Conservation (phyloP, 768 basidiomycete genomes). For the Daedaleopsis nitida region DNA sequence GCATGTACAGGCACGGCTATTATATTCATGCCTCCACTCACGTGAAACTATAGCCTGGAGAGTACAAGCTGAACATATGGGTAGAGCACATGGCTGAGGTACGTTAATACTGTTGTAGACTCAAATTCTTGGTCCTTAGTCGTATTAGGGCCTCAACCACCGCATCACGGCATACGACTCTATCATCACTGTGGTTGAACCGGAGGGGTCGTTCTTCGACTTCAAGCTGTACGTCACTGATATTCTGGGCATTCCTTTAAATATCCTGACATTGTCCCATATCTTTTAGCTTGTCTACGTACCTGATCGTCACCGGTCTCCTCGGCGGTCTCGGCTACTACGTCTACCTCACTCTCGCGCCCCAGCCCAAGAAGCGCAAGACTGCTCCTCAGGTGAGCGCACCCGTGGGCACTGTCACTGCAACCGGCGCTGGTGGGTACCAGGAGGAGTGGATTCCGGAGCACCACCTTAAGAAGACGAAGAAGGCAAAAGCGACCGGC, state of each 20-base stretch:
- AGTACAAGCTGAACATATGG: conserved; percentile 74
- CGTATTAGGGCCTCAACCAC: conserved; percentile 51
- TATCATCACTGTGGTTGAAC: conserved; percentile 78
- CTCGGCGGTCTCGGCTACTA: conserved; percentile 66
- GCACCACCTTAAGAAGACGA: conserved; percentile 76
- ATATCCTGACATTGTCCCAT: not conserved
- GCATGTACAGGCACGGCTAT: conserved; percentile 20
- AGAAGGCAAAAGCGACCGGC: conserved; percentile 50
- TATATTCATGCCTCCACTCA: not conserved
- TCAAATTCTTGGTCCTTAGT: not conserved
- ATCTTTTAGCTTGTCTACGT: conserved; percentile 60
- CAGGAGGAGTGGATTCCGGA: conserved; percentile 94
- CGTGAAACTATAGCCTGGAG: conserved; percentile 59
- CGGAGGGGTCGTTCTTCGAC: conserved; percentile 76
- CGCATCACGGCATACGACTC: conserved; percentile 76
- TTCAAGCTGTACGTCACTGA: conserved; percentile 69
- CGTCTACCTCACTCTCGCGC: conserved; percentile 65
- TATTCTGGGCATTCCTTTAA: conserved; percentile 9
- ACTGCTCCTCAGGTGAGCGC: conserved; percentile 45
- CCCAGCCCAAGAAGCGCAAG: conserved; percentile 64
- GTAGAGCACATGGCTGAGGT: conserved; percentile 72
- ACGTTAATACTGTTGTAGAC: conserved; percentile 21
- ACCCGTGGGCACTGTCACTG: conserved; percentile 59
- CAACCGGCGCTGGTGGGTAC: conserved; percentile 69
- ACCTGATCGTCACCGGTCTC: conserved; percentile 65